A percentile compares a stretch with the other conserved stretches of the same genome.
Evolutionary conservation across 1,284 basidiomycete species (phyloP).

Genomic region (Phenoliferia sp.): DNA sequence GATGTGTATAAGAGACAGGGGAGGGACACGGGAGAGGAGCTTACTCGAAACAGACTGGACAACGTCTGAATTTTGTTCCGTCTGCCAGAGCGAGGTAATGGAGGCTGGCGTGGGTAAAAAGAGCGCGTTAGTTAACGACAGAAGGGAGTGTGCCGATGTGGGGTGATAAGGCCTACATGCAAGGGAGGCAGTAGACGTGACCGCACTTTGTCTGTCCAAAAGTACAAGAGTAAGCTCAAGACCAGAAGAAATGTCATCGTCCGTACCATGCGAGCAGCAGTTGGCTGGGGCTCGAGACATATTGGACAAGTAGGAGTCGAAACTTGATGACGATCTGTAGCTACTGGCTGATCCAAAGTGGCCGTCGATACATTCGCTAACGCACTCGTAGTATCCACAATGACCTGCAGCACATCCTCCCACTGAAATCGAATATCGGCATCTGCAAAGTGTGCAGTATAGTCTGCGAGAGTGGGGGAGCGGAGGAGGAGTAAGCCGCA

Average conservation of each 20-base stretch:
- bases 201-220: slow-evolving; percentile 15
- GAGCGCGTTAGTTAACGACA: no score
- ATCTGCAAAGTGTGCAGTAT: slow-evolving; percentile 91
- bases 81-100: slow-evolving; percentile 65
- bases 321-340: slow-evolving; percentile 37
- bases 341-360: slow-evolving; percentile 48
- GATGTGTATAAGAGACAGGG: not conserved
- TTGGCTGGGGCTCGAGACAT: slow-evolving; percentile 83
- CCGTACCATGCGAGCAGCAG: slow-evolving; percentile 87
- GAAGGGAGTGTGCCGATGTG: not conserved
- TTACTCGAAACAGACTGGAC: slow-evolving; percentile 88
- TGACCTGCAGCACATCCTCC: slow-evolving; percentile 92
- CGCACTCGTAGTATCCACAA: slow-evolving; percentile 66
- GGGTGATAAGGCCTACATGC: slow-evolving; percentile 50
- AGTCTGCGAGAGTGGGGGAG: slow-evolving; percentile 59
- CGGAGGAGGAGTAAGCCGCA: no score
- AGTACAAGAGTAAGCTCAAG: not conserved
- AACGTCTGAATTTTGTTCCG: slow-evolving; percentile 80
- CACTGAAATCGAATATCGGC: slow-evolving; percentile 66
- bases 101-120: slow-evolving; percentile 41
- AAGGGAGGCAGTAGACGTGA: slow-evolving; percentile 57
- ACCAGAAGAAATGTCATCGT: not conserved
- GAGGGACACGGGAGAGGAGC: not conserved
- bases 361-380: slow-evolving; percentile 28
- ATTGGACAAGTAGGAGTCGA: slow-evolving; percentile 74